Evolutionary conservation across 2,329 filamentous ascomycete genomes (phyloP).

Genomic region (Penicillium decumbens): DNA sequence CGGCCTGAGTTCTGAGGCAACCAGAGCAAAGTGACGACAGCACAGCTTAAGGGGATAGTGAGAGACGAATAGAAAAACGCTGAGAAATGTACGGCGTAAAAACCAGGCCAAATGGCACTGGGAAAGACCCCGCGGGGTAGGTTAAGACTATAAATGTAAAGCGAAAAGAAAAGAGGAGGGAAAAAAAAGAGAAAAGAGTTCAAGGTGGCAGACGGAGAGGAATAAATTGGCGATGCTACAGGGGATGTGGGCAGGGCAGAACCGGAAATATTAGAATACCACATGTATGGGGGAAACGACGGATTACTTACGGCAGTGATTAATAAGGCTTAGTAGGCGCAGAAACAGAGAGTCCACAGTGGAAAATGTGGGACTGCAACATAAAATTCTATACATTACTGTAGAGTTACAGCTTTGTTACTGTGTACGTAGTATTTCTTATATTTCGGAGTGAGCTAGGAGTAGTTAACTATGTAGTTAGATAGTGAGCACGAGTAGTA

Average conservation of each 20-base stretch:
- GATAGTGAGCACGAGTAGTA: too few species aligned
- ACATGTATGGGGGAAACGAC: constrained; percentile 6
- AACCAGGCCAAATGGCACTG: background rate
- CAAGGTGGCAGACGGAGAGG: constrained; percentile 10
- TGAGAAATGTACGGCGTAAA: background rate
- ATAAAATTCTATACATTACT: background rate
- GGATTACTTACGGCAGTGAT: constrained; percentile 7
- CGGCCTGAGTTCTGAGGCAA: constrained; percentile 16
- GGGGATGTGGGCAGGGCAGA: constrained; percentile 6
- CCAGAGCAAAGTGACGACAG: constrained; percentile 16
- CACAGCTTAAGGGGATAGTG: background rate
- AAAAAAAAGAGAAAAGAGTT: constrained; percentile 9
- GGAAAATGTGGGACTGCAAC: constrained; percentile 11
- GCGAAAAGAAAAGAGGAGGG: constrained; percentile 4
- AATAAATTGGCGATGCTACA: constrained; percentile 25
- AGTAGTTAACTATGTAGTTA: too few species aligned
- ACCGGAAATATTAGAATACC: constrained; percentile 14
- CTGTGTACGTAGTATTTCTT: background rate
- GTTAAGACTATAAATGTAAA: background rate
- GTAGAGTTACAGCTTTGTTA: background rate
- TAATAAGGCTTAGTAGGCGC: constrained; percentile 10
- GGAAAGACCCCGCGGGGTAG: constrained; percentile 5
- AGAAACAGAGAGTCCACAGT: background rate
- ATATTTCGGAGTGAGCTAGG: background rate
- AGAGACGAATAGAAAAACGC: background rate